phyloP scores from a whole-genome alignment of 495 filamentous ascomycete species.

The Evansstolkia leycettana region DNA sequence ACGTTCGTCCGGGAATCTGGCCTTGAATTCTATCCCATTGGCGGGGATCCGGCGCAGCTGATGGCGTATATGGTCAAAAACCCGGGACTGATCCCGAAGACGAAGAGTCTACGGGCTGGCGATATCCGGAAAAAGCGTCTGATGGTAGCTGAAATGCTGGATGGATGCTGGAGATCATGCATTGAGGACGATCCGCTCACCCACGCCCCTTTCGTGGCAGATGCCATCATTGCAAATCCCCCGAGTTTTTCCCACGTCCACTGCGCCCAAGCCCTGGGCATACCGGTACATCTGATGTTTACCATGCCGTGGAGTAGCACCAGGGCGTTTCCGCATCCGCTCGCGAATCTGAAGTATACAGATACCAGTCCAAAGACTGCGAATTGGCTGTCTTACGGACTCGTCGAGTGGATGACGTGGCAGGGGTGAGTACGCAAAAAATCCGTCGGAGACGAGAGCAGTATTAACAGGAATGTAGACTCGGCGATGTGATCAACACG shows the following conservation, averaged over 20 bases:
- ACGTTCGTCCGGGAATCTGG: conserved; percentile 41
- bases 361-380: conserved; percentile 30
- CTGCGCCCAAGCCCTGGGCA: conserved; percentile 46
- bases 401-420: conserved; percentile 57
- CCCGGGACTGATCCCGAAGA: conserved; percentile 36
- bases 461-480: conserved; percentile 10
- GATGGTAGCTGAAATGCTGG: conserved; percentile 47
- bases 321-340: conserved; percentile 42
- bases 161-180: conserved; percentile 53
- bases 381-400: conserved; percentile 46
- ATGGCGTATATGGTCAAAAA: conserved; percentile 53
- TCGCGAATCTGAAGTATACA: conserved; percentile 40
- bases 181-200: conserved; percentile 40
- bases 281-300: conserved; percentile 56
- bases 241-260: conserved; percentile 56
- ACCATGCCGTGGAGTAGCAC: conserved; percentile 51
- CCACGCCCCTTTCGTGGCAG: conserved; percentile 47
- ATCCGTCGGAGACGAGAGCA: background rate
- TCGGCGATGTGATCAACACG: conserved; percentile 48
- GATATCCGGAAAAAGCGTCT: conserved; percentile 31
- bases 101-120: conserved; percentile 31
- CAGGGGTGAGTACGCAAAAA: conserved; percentile 40
- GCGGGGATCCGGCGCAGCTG: conserved; percentile 48
- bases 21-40: conserved; percentile 52
- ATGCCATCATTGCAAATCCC: conserved; percentile 58